Evolutionary conservation across 495 filamentous ascomycete species (phyloP).

Genomic region (Penicillium steckii): DNA sequence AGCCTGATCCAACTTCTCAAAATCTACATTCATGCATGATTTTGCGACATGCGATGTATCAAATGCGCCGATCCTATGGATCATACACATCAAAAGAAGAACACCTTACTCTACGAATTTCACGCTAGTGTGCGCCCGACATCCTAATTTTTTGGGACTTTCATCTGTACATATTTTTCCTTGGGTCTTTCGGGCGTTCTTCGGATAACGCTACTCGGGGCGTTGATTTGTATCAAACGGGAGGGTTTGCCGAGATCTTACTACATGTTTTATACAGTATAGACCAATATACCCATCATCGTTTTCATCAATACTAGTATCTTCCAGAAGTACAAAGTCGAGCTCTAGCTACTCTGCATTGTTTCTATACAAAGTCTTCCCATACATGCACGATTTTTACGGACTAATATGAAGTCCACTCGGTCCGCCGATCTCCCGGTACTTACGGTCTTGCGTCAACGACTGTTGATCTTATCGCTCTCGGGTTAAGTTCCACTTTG

Average conservation of each 20-base stretch:
- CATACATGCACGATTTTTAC: too few species aligned
- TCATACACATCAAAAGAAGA: background rate
- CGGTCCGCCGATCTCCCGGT: conserved; percentile 26
- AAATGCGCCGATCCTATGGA: background rate
- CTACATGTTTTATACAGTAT: background rate
- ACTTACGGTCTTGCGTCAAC: conserved; percentile 15
- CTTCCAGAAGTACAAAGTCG: background rate
- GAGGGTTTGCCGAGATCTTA: background rate
- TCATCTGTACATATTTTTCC: background rate
- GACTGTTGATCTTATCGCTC: conserved; percentile 14
- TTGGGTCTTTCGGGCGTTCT: conserved; percentile 13
- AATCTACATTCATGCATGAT: background rate
- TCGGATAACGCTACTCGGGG: background rate
- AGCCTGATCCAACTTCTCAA: background rate
- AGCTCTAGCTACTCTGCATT: too few species aligned
- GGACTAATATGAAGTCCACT: conserved; percentile 4
- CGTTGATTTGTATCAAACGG: background rate
- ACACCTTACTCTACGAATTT: conserved; percentile 13
- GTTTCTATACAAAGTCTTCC: too few species aligned
- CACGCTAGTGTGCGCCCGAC: conserved; percentile 20
- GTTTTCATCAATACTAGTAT: background rate
- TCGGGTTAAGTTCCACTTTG: background rate
- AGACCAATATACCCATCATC: background rate
- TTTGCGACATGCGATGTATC: background rate
- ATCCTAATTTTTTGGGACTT: conserved; percentile 15